phyloP scores from a whole-genome alignment of 306 rosid species.

The Prosopis cineraria region DNA sequence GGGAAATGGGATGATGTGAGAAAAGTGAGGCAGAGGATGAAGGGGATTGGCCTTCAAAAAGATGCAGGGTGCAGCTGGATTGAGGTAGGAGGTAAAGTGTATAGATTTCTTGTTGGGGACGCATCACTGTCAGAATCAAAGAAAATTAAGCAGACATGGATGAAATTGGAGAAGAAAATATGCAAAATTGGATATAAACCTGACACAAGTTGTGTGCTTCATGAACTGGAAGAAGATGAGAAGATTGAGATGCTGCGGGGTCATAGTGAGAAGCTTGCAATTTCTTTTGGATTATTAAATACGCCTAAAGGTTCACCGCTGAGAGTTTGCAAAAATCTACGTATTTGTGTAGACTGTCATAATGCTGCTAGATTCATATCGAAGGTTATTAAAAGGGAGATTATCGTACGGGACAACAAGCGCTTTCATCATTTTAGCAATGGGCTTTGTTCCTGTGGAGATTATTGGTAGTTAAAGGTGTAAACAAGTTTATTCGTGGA shows the following conservation, averaged over 20 bases:
- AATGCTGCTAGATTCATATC: constrained; percentile 73
- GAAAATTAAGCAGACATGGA: constrained; percentile 60
- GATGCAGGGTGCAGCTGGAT: constrained; percentile 85
- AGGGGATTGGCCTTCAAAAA: constrained; percentile 63
- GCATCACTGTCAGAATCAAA: constrained; percentile 39
- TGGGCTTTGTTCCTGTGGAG: constrained; percentile 76
- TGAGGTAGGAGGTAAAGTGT: constrained; percentile 65
- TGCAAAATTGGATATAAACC: constrained; percentile 72
- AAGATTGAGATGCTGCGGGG: constrained; percentile 58
- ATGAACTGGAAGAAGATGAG: constrained; percentile 67
- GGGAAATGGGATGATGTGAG: too few species aligned
- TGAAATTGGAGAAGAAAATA: constrained; percentile 62
- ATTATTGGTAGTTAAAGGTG: constrained; percentile 63
- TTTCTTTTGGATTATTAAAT: constrained; percentile 68
- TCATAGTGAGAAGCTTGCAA: constrained; percentile 87
- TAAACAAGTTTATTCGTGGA: not conserved
- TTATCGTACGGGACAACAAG: constrained; percentile 76
- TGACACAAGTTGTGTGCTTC: constrained; percentile 70
- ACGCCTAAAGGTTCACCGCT: constrained; percentile 58
- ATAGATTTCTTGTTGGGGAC: constrained; percentile 69
- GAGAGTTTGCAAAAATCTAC: constrained; percentile 70
- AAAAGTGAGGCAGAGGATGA: too few species aligned
- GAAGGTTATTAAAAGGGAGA: constrained; percentile 61
- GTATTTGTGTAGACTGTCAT: constrained; percentile 83
- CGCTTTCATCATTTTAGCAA: constrained; percentile 79